phyloP scores from a whole-genome alignment of 1,284 basidiomycete genomes.

The Pisolithus thermaeus region DNA sequence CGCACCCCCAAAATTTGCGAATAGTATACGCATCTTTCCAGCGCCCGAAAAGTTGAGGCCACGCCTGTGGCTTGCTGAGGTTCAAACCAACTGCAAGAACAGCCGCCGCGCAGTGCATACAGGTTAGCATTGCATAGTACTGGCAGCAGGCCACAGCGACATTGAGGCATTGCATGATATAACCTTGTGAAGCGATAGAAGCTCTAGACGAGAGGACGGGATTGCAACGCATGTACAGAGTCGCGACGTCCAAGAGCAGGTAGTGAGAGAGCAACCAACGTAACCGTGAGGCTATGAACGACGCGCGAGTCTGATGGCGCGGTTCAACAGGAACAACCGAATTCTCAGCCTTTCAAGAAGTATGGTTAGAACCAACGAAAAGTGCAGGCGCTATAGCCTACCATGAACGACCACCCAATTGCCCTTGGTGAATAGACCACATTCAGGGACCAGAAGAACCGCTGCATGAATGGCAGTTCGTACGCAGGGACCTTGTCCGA shows the following conservation, averaged over 20 bases:
- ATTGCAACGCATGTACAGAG: conserved; percentile 14
- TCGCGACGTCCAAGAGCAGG: conserved; percentile 15
- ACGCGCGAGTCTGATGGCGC: neutral
- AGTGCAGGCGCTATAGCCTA: neutral
- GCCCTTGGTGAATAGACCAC: conserved; percentile 1
- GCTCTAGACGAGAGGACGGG: conserved; percentile 9
- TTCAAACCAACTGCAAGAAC: conserved; percentile 19
- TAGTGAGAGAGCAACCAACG: conserved; percentile 1
- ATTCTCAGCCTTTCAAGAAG: neutral
- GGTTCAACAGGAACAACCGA: neutral
- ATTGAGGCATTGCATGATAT: conserved; percentile 11
- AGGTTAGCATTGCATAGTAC: conserved; percentile 15
- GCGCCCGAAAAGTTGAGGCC: conserved; percentile 29
- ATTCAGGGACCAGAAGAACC: neutral
- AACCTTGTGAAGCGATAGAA: conserved; percentile 11
- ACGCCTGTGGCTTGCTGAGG: conserved; percentile 22
- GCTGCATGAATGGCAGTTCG: neutral
- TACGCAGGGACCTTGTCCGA: neutral
- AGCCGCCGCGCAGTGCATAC: conserved; percentile 20
- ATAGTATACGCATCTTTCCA: conserved; percentile 32
- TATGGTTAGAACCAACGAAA: neutral
- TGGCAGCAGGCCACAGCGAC: neutral
- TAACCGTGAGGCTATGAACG: neutral
- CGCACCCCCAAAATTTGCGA: conserved; percentile 33
- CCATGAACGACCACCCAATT: conserved; percentile 3